phyloP scores from a whole-genome alignment of 495 filamentous ascomycete species.

The Aspergillus avenaceus region DNA sequence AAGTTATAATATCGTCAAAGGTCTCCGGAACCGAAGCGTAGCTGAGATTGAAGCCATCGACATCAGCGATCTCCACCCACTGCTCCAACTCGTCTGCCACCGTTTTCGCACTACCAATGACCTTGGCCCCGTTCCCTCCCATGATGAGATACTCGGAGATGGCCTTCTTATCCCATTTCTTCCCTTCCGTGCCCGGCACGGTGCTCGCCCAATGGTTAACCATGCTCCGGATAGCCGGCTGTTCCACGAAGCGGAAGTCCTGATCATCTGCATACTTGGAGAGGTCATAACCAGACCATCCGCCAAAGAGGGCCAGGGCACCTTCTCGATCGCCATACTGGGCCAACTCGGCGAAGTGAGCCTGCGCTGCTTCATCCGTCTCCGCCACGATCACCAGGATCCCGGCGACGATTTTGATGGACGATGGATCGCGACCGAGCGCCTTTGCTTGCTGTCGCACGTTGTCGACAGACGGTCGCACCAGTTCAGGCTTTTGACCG shows the following conservation, averaged over 20 bases:
- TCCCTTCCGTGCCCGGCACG: slow-evolving; percentile 31
- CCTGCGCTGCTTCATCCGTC: slow-evolving; percentile 50
- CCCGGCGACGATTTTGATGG: slow-evolving; percentile 50
- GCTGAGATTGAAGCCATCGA: slow-evolving; percentile 61
- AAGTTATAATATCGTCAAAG: slow-evolving; percentile 59
- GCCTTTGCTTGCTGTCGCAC: slow-evolving; percentile 43
- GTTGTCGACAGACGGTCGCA: slow-evolving; percentile 41
- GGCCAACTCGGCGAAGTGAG: slow-evolving; percentile 44
- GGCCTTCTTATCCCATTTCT: slow-evolving; percentile 60
- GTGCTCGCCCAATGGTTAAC: slow-evolving; percentile 39
- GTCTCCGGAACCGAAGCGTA: slow-evolving; percentile 58
- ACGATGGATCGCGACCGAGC: slow-evolving; percentile 39
- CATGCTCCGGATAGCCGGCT: slow-evolving; percentile 49
- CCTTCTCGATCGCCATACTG: slow-evolving; percentile 48
- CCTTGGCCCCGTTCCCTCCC: slow-evolving; percentile 54
- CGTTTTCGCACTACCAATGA: slow-evolving; percentile 51
- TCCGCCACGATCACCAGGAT: slow-evolving; percentile 47
- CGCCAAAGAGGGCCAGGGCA: slow-evolving; percentile 51
- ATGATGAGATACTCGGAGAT: slow-evolving; percentile 59
- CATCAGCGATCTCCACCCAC: slow-evolving; percentile 56
- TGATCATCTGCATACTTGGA: slow-evolving; percentile 47
- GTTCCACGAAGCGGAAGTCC: slow-evolving; percentile 54
- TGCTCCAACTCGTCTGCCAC: slow-evolving; percentile 60
- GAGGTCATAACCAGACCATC: slow-evolving; percentile 53
- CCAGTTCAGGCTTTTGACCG: slow-evolving; percentile 43